phyloP scores from a whole-genome alignment of 2,329 filamentous ascomycete genomes.

The Escovopsis weberi region DNA sequence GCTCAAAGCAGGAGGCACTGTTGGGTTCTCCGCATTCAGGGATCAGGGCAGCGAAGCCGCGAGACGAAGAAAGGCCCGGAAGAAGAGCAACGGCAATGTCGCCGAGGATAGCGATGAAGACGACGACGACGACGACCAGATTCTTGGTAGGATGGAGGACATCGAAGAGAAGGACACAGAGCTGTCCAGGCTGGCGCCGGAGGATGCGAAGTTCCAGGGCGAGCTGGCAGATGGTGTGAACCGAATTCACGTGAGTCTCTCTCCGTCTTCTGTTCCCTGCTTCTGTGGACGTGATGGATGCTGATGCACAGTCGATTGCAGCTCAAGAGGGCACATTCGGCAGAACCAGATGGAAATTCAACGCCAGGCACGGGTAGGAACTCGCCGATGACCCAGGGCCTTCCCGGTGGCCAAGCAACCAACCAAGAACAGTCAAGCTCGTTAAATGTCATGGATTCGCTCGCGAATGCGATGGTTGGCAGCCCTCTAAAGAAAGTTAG shows the following conservation, averaged over 20 bases:
- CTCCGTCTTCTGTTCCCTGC: too few relatives aligned
- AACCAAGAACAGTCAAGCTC: constrained; percentile 10
- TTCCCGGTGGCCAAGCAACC: constrained; percentile 3
- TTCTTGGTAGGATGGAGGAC: constrained; percentile 51
- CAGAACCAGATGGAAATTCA: constrained; percentile 42
- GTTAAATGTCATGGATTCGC: constrained; percentile 18
- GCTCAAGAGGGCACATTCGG: constrained; percentile 71
- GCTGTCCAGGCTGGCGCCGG: constrained; percentile 42
- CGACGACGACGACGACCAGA: constrained; percentile 45
- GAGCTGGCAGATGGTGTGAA: constrained; percentile 70
- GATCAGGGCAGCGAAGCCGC: constrained; percentile 46
- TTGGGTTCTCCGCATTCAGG: constrained; percentile 80
- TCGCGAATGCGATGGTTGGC: constrained; percentile 34
- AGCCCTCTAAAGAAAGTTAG: constrained; percentile 67
- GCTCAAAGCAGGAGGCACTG: constrained; percentile 72
- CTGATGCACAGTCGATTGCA: constrained; percentile 19
- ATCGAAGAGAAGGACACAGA: constrained; percentile 46
- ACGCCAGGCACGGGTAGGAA: constrained; percentile 25
- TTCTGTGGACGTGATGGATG: background rate
- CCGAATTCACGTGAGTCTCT: constrained; percentile 55
- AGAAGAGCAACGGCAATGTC: constrained; percentile 54
- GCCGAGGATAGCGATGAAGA: constrained; percentile 61
- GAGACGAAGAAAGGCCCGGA: constrained; percentile 41
- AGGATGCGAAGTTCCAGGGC: constrained; percentile 57
- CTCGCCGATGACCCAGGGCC: constrained; percentile 18